Evolutionary conservation across 345 rosid species (phyloP), one percentile per base, ranked within the genome.

Genomic region (Camelina neglecta): DNA sequence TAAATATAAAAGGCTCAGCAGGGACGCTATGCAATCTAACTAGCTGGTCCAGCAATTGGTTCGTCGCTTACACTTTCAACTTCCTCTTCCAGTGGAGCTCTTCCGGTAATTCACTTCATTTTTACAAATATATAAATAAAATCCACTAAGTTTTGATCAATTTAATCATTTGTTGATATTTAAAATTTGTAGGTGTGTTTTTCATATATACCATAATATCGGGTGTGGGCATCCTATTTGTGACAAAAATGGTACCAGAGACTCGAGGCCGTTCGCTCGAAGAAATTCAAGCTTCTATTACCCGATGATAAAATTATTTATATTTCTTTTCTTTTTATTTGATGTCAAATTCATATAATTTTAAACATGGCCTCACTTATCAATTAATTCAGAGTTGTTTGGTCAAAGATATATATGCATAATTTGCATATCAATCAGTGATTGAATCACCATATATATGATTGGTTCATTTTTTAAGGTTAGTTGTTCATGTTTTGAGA

Each of bases 31-130:
- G 92, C 84, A 86, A 90, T 49, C 60, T 93, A 48, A 86, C 88
- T 20, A 91, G 87, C 81, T 91, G 98, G 98, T 76, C 88, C 33
- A 86, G 89, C 29, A 86, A 93, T 66, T 91, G 97, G 98, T 83
- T 91, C 23, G 67, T 89, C 51, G 74, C 98, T 53, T 93, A 73
- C 42, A 58, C 89, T 35, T 89, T 91, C 78, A 93, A 87, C 74
- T 89, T 91, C 83, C 56, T 79, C 47, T 74, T 74, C 31, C 67
- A 62, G 8, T 79, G 82, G 82, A 74, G 75, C 57, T 39, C 75
- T 20, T 74, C 62, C 31, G 78, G 79, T 79, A 74, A 74, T 50
- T 49, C 4, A 36, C 11, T 49, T 68, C 1, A 1, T 21, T 44
- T 33, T 42, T 35, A 49, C 51, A 45, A 70, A 11, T 65, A 51